phyloP scores from a whole-genome alignment of 805 yeast species.

The Pichia cephalocereana region DNA sequence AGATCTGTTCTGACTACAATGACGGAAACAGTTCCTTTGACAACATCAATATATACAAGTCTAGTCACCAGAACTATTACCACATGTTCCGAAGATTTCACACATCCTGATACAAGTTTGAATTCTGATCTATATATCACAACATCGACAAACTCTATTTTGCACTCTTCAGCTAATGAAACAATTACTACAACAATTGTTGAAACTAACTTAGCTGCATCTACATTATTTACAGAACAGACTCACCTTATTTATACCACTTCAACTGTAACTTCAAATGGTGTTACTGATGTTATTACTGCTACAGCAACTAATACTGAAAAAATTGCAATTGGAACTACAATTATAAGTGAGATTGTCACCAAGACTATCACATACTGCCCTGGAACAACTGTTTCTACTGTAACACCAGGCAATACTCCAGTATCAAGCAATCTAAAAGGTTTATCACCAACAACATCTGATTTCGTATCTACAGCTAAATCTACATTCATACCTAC shows the following conservation, averaged over 20 bases:
- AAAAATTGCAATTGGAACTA: neutral
- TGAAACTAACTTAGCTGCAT: neutral
- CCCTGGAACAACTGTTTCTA: neutral
- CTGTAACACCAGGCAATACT: neutral
- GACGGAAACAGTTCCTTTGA: neutral
- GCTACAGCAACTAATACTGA: neutral
- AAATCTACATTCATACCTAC: neutral
- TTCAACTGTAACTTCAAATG: neutral
- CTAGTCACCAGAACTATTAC: neutral
- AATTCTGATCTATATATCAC: too few relatives aligned
- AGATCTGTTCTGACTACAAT: neutral
- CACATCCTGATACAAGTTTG: too few relatives aligned
- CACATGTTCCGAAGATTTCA: neutral
- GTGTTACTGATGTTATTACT: neutral
- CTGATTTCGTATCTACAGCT: neutral
- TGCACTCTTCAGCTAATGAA: neutral
- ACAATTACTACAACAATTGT: neutral
- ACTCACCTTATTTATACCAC: neutral
- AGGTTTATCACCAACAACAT: neutral
- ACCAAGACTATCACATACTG: neutral
- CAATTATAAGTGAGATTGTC: neutral
- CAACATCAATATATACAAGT: neutral
- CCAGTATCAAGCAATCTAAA: neutral
- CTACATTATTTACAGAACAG: neutral
- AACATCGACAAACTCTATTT: too few relatives aligned